These are phyloP conservation scores for Penicillium sp. DNA, from an alignment of 2,329 filamentous ascomycete species.

Conservation along the genomic window DNA sequence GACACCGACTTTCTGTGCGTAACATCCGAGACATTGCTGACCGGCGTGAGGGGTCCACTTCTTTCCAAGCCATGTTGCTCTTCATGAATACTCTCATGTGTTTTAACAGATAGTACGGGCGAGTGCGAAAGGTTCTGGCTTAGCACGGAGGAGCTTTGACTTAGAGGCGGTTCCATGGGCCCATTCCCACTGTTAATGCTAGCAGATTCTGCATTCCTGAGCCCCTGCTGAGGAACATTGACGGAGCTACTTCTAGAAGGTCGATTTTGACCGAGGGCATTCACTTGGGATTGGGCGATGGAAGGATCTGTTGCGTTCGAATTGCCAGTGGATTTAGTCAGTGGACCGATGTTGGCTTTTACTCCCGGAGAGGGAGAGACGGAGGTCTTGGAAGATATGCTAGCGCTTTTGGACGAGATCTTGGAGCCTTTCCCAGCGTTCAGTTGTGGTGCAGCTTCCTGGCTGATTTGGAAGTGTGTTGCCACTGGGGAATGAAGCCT, in stretches of 20 bases:
- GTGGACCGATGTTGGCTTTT: slow-evolving; percentile 39
- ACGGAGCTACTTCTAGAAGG: slow-evolving; percentile 34
- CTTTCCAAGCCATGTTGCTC: slow-evolving; percentile 18
- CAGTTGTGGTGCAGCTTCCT: slow-evolving; percentile 27
- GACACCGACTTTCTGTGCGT: slow-evolving; percentile 21
- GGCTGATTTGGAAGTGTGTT: slow-evolving; percentile 27
- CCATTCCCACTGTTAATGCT: slow-evolving; percentile 32
- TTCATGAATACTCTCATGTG: slow-evolving; percentile 30
- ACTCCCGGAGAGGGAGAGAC: slow-evolving; percentile 36
- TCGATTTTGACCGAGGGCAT: slow-evolving; percentile 30
- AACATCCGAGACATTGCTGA: slow-evolving; percentile 22
- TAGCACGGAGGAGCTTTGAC: slow-evolving; percentile 32
- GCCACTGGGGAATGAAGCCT: slow-evolving; percentile 39
- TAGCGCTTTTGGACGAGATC: slow-evolving; percentile 43
- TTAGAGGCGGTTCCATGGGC: slow-evolving; percentile 27
- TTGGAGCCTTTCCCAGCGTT: slow-evolving; percentile 35
- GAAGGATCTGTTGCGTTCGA: slow-evolving; percentile 44
- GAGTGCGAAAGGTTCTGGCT: slow-evolving; percentile 33
- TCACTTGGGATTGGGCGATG: slow-evolving; percentile 48
- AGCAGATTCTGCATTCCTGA: slow-evolving; percentile 30
- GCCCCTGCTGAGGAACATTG: slow-evolving; percentile 30
- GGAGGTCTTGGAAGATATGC: slow-evolving; percentile 44
- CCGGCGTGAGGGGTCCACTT: slow-evolving; percentile 20
- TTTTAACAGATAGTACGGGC: slow-evolving; percentile 33
- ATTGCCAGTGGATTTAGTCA: slow-evolving; percentile 34